A percentile compares a stretch with the other conserved stretches of the same genome.
Evolutionary conservation across 2,329 filamentous ascomycete genomes (phyloP).

Genomic region (Nemania sp.): DNA sequence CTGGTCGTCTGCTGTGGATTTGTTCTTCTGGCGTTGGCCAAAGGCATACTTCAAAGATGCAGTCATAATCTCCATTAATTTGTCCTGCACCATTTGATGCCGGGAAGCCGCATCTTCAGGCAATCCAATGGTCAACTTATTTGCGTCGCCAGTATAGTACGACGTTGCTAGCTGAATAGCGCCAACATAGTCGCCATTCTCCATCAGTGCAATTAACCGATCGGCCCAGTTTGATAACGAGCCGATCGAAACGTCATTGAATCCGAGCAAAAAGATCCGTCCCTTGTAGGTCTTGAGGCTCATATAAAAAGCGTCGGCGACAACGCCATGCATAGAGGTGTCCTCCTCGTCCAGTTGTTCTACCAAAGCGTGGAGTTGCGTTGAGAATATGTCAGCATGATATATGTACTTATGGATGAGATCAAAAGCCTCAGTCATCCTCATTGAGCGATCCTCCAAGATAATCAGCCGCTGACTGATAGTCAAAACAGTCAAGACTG

Average conservation of each 20-base stretch:
- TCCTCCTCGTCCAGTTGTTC: conserved; percentile 91
- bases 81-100: conserved; percentile 86
- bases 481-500: conserved; percentile 89
- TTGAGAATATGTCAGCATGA: conserved; percentile 89
- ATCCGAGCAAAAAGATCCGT: conserved; percentile 90
- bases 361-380: conserved; percentile 84
- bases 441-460: conserved; percentile 87
- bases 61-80: conserved; percentile 91
- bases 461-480: conserved; percentile 95
- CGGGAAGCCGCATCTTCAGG: conserved; percentile 83
- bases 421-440: conserved; percentile 95
- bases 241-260: conserved; percentile 91
- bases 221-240: conserved; percentile 98
- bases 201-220: conserved; percentile 91
- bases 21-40: conserved; percentile 68
- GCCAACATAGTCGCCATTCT: conserved; percentile 93
- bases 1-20: conserved; percentile 60
- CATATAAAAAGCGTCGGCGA: conserved; percentile 98
- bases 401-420: conserved; percentile 92
- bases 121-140: conserved; percentile 92
- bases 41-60: conserved; percentile 93
- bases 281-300: conserved; percentile 97
- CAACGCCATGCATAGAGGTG: conserved; percentile 90
- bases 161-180: conserved; percentile 91
- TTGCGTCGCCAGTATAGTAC: conserved; percentile 91